Evolutionary conservation across 148 eudicot genomes (phyloP).

Genomic region (Tetragonia tetragonoides): DNA sequence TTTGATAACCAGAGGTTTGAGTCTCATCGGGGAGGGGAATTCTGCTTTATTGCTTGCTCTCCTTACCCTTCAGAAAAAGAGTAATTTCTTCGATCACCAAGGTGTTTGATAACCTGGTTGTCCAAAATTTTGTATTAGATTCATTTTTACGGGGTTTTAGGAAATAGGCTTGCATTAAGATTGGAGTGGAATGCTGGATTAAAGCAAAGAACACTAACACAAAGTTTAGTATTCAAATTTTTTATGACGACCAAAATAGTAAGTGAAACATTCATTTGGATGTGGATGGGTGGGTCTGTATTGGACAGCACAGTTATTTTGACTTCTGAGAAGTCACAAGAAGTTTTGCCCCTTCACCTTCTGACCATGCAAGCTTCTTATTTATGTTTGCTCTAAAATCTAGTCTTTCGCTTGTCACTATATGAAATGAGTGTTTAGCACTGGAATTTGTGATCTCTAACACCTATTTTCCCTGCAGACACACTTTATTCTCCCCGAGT

Average conservation of each 20-base stretch:
- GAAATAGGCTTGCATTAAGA: neutral
- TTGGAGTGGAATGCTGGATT: neutral
- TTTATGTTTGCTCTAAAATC: neutral
- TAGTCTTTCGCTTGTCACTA: neutral
- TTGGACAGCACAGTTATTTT: neutral
- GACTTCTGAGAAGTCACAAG: neutral
- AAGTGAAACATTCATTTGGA: neutral
- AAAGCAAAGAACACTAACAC: neutral
- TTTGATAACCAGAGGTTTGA: too few species aligned
- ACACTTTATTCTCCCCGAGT: conserved; percentile 81
- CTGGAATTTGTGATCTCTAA: conserved; percentile 1
- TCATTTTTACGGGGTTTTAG: neutral
- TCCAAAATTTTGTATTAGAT: neutral
- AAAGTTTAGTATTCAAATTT: too few species aligned
- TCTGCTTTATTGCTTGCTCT: too few species aligned
- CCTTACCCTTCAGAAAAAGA: neutral
- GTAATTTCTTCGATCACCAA: neutral
- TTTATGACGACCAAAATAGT: neutral
- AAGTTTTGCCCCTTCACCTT: neutral
- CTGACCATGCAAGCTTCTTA: neutral
- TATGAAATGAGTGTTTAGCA: neutral
- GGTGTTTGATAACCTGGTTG: neutral
- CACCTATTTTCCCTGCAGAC: conserved; percentile 44
- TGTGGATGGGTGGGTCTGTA: neutral
- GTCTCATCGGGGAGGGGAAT: too few species aligned